Evolutionary conservation across 2,329 filamentous ascomycete species (phyloP).

Genomic region (Alternaria brassicae): DNA sequence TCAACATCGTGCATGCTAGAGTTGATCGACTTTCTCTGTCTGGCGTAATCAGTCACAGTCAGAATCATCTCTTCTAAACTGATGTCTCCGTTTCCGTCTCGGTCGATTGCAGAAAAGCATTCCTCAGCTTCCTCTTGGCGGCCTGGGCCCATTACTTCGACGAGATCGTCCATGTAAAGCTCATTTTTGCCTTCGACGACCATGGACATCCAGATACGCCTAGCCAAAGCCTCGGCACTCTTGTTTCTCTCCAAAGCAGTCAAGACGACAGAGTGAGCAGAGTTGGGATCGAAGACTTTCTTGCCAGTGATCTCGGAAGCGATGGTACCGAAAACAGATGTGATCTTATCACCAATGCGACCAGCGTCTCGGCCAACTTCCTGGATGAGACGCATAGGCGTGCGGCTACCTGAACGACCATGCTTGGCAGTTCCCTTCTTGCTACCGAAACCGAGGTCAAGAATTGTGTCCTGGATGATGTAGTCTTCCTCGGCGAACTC

Average conservation of each 20-base stretch:
- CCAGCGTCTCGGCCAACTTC: slow-evolving; percentile 70
- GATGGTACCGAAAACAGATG: slow-evolving; percentile 89
- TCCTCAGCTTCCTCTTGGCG: slow-evolving; percentile 83
- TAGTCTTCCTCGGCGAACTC: slow-evolving; percentile 94
- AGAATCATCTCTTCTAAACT: slow-evolving; percentile 94
- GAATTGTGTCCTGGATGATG: slow-evolving; percentile 76
- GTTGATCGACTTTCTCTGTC: slow-evolving; percentile 85
- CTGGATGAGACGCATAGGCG: slow-evolving; percentile 80
- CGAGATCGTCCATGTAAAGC: slow-evolving; percentile 79
- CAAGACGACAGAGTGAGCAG: slow-evolving; percentile 86
- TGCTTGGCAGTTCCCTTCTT: slow-evolving; percentile 58
- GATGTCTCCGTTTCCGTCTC: slow-evolving; percentile 91
- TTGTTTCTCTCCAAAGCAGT: slow-evolving; percentile 84
- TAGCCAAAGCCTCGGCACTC: slow-evolving; percentile 90
- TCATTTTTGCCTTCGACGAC: slow-evolving; percentile 87
- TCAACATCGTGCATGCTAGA: slow-evolving; percentile 98
- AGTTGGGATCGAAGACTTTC: slow-evolving; percentile 91
- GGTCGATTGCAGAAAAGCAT: slow-evolving; percentile 80
- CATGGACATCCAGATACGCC: slow-evolving; percentile 97
- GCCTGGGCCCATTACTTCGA: slow-evolving; percentile 82
- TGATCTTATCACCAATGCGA: slow-evolving; percentile 89
- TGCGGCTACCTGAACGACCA: slow-evolving; percentile 67
- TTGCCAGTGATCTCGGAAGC: slow-evolving; percentile 95
- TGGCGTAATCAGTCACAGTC: slow-evolving; percentile 82
- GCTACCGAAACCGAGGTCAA: slow-evolving; percentile 67